phyloP scores from a whole-genome alignment of 306 rosid species.

The Sicyos baderoa region DNA sequence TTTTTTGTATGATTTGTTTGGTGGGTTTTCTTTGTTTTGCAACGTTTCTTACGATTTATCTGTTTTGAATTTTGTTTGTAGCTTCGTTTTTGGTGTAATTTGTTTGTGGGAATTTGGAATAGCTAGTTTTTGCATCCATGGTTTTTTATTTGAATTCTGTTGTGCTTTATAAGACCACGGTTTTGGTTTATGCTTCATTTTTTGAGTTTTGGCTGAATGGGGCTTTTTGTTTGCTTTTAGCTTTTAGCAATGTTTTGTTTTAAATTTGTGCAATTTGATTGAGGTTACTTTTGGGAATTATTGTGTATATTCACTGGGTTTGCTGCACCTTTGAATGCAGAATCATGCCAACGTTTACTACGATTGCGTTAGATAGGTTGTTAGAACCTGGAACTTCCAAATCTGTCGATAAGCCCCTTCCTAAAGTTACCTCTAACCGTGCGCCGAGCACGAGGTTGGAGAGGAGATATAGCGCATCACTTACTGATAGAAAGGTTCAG shows the following conservation, averaged over 20 bases:
- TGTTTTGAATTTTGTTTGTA: neutral
- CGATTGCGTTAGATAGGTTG: constrained; percentile 76
- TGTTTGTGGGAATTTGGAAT: neutral
- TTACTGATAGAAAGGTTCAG: constrained; percentile 31
- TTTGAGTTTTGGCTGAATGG: neutral
- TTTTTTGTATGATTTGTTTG: neutral
- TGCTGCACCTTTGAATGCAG: constrained; percentile 29
- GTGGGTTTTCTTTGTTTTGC: neutral
- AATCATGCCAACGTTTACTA: constrained; percentile 73
- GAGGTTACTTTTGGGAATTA: neutral
- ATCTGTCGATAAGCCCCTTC: constrained; percentile 48
- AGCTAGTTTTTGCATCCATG: neutral
- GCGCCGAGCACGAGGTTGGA: constrained; percentile 40
- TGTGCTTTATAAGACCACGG: neutral
- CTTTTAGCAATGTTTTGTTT: neutral
- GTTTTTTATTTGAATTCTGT: neutral
- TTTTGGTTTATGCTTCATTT: neutral
- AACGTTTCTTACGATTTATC: neutral
- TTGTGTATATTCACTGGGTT: neutral
- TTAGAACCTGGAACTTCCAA: constrained; percentile 68
- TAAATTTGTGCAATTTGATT: neutral
- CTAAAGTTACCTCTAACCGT: constrained; percentile 28
- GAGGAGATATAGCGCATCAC: constrained; percentile 42
- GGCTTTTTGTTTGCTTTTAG: neutral
- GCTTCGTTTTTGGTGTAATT: neutral